These are phyloP conservation scores for Pyrenophora graminea DNA, from an alignment of 2,329 filamentous ascomycete species.

Conservation along the genomic window DNA sequence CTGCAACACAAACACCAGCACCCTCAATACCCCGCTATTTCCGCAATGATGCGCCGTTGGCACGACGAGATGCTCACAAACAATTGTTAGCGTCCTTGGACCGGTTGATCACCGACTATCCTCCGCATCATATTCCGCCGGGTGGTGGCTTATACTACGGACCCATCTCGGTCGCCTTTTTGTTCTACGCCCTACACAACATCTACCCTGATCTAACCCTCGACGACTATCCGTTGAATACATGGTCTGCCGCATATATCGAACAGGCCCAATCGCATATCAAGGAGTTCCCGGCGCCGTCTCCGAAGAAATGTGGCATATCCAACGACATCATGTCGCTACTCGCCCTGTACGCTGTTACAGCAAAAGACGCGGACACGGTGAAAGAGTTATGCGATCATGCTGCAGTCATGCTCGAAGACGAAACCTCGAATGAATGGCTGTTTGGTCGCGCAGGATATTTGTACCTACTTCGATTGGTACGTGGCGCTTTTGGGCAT, in stretches of 20 bases:
- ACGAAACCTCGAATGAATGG: slow-evolving; percentile 63
- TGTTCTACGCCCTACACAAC: slow-evolving; percentile 56
- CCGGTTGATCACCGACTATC: slow-evolving; percentile 54
- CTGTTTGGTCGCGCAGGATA: slow-evolving; percentile 70
- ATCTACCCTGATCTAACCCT: slow-evolving; percentile 54
- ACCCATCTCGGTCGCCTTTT: slow-evolving; percentile 55
- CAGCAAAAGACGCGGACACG: slow-evolving; percentile 55
- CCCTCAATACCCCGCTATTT: slow-evolving; percentile 48
- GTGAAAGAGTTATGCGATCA: slow-evolving; percentile 57
- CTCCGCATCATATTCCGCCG: slow-evolving; percentile 52
- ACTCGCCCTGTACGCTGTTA: slow-evolving; percentile 55
- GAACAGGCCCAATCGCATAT: slow-evolving; percentile 56
- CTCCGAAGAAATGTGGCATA: slow-evolving; percentile 53
- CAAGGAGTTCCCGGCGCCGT: slow-evolving; percentile 54
- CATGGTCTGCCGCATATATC: slow-evolving; percentile 56
- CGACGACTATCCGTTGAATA: slow-evolving; percentile 52
- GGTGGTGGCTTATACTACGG: slow-evolving; percentile 57
- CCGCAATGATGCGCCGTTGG: slow-evolving; percentile 45
- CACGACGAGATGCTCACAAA: slow-evolving; percentile 52
- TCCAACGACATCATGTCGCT: slow-evolving; percentile 57
- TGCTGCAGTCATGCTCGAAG: slow-evolving; percentile 52
- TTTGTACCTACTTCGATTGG: slow-evolving; percentile 68
- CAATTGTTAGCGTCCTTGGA: slow-evolving; percentile 56
- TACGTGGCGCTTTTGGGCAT: slow-evolving; percentile 60
- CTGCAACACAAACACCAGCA: slow-evolving; percentile 24